These are phyloP conservation scores for Gleditsia sinensis DNA, from an alignment of 306 rosid species.

Conservation along the genomic window DNA sequence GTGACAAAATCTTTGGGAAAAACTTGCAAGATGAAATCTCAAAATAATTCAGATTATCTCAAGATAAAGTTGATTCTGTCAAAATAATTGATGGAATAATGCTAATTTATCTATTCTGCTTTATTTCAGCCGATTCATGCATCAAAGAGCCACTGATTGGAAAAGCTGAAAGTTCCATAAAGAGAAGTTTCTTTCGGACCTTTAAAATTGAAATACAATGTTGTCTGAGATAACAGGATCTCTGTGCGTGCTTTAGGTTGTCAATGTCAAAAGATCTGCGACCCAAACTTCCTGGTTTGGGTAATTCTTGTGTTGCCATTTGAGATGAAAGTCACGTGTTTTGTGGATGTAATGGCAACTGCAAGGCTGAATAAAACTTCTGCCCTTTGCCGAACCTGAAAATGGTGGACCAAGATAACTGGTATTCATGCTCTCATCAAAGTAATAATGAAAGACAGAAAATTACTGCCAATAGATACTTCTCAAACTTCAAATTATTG, in stretches of 20 bases:
- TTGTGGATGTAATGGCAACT: neutral
- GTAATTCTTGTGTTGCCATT: neutral
- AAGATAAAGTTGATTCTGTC: neutral
- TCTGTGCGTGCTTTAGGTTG: conserved; percentile 42
- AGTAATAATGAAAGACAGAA: neutral
- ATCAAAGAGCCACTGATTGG: conserved; percentile 26
- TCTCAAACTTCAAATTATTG: too few species aligned
- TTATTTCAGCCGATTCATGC: conserved; percentile 22
- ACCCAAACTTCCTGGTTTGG: conserved; percentile 23
- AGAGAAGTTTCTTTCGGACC: conserved; percentile 28
- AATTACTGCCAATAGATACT: neutral
- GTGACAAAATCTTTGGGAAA: too few species aligned
- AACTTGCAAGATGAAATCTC: neutral
- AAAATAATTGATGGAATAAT: conserved; percentile 24
- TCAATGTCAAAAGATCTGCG: conserved; percentile 32
- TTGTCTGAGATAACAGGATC: conserved; percentile 30
- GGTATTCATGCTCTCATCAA: neutral
- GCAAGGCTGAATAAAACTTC: neutral
- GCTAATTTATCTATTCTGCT: neutral
- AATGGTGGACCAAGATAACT: conserved; percentile 18
- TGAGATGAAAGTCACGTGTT: conserved; percentile 25
- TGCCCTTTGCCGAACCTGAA: conserved; percentile 2
- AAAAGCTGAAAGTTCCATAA: conserved; percentile 15
- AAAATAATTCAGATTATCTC: neutral
- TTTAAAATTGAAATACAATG: conserved; percentile 18